Conservation (phyloP, 192 early-diverging fungal species). For the Piromyces finnis region DNA sequence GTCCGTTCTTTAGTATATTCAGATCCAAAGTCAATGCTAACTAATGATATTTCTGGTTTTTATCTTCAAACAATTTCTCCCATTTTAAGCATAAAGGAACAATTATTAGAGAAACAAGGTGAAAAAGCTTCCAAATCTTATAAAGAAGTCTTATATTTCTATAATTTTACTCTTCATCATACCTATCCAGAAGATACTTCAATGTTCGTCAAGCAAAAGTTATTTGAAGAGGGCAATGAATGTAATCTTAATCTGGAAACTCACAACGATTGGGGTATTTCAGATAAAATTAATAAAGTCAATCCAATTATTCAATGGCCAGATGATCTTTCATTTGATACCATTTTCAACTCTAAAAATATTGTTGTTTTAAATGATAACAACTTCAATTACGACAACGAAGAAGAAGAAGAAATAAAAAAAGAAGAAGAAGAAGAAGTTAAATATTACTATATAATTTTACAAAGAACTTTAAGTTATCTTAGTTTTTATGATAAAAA, state of each 20-base stretch:
- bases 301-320: background rate
- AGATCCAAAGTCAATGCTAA: background rate
- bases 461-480: no score
- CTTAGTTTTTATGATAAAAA: no score
- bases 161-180: background rate
- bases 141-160: background rate
- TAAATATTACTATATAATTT: no score
- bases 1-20: background rate
- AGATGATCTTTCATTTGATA: background rate
- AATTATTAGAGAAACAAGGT: background rate
- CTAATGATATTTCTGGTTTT: background rate
- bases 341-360: background rate
- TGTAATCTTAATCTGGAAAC: background rate
- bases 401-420: no score
- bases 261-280: background rate
- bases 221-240: background rate
- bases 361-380: background rate
- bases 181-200: background rate
- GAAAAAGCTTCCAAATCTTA: background rate
- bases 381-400: no score
- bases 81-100: background rate
- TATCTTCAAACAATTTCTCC: background rate
- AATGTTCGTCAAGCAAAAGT: background rate
- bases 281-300: background rate
- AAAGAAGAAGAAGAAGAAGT: no score